Conservation (phyloP, 805 yeast genomes). For the Scheffersomyces ergatensis region DNA sequence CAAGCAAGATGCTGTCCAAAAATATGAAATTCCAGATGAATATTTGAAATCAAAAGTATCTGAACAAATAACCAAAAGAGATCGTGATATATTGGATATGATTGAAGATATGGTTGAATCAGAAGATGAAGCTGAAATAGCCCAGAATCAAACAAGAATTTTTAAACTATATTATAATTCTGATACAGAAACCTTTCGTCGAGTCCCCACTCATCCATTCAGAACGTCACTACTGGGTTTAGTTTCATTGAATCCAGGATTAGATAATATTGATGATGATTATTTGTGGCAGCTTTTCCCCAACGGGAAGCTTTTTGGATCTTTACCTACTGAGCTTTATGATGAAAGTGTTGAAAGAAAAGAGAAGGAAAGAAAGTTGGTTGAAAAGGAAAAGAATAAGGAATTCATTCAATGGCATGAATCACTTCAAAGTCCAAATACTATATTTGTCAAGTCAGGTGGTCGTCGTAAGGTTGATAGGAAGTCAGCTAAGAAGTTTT, state of each 20-base stretch:
- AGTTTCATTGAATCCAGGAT: constrained; percentile 32
- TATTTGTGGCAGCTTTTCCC: constrained; percentile 40
- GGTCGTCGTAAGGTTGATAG: constrained; percentile 35
- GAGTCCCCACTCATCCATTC: constrained; percentile 35
- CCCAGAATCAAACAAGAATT: constrained; percentile 19
- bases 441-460: constrained; percentile 18
- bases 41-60: constrained; percentile 16
- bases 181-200: constrained; percentile 22
- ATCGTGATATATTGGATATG: constrained; percentile 23
- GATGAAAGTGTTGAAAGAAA: constrained; percentile 19
- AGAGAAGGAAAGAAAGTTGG: constrained; percentile 11
- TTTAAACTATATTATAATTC: constrained; percentile 25
- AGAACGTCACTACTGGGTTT: constrained; percentile 38
- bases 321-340: constrained; percentile 28
- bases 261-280: constrained; percentile 36
- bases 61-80: constrained; percentile 20
- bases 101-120: constrained; percentile 16
- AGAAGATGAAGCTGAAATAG: constrained; percentile 19
- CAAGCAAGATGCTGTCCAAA: not conserved
- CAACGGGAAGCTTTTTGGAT: constrained; percentile 28
- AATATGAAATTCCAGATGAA: constrained; percentile 25
- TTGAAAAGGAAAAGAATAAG: constrained; percentile 17
- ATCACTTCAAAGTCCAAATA: constrained; percentile 17
- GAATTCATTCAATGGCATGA: constrained; percentile 19
- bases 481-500: constrained; percentile 29